Percentiles rank a stretch among this genome's conserved stretches.
These are phyloP conservation scores for Tricholoma matsutake DNA, from an alignment of 768 basidiomycete species.

Conservation along the genomic window DNA sequence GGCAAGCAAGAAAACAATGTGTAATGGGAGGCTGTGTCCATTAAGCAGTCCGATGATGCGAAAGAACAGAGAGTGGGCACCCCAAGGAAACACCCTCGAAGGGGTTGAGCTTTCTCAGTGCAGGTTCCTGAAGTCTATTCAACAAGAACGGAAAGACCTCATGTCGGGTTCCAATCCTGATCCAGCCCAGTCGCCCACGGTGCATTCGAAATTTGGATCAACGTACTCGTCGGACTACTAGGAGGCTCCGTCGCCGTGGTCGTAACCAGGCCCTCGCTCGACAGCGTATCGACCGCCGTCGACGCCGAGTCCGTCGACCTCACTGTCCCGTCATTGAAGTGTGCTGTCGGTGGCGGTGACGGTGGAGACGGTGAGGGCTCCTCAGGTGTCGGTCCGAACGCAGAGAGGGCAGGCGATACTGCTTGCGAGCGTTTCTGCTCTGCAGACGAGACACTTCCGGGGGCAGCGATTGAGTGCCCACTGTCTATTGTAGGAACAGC, in stretches of 20 bases:
- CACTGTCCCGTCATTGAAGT: constrained; percentile 20
- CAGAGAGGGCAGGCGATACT: constrained; percentile 49
- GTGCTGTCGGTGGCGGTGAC: constrained; percentile 9
- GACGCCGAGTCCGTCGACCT: constrained; percentile 9
- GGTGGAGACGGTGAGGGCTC: constrained; percentile 12
- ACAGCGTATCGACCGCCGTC: constrained; percentile 1
- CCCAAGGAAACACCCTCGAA: background rate
- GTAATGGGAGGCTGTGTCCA: background rate
- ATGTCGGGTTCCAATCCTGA: constrained; percentile 33
- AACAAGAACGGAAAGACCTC: background rate
- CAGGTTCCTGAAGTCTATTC: background rate
- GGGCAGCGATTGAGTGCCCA: constrained; percentile 41
- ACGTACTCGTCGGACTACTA: constrained; percentile 26
- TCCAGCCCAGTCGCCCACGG: constrained; percentile 43
- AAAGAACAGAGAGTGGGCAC: background rate
- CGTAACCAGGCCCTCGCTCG: background rate
- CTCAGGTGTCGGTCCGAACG: constrained; percentile 35
- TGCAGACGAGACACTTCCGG: constrained; percentile 54
- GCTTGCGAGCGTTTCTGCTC: constrained; percentile 36
- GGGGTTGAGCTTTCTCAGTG: background rate
- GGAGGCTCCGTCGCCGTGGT: constrained; percentile 15
- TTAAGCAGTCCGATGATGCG: constrained; percentile 1
- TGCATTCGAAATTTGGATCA: constrained; percentile 23
- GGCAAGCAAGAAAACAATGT: constrained; percentile 2
- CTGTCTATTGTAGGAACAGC: constrained; percentile 28